Percentiles rank a stretch among this genome's conserved stretches.
Conservation (phyloP, 2,329 filamentous ascomycete species). For the Nannizziopsis arthrosporioides region DNA sequence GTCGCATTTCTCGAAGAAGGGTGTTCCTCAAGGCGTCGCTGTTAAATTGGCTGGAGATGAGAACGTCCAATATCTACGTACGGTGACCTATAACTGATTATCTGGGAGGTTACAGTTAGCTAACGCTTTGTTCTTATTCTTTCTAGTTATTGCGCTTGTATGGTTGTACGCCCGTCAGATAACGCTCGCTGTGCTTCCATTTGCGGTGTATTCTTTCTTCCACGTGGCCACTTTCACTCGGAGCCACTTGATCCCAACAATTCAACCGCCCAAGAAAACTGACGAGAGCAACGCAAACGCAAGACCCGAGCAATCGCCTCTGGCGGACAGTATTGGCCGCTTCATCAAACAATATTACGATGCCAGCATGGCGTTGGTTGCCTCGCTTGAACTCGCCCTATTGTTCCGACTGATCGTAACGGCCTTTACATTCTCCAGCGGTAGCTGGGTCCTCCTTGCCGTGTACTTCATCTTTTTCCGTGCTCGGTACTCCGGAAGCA, state of each 20-base stretch:
- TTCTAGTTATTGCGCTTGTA: slow-evolving; percentile 73
- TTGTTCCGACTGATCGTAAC: slow-evolving; percentile 73
- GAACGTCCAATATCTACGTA: slow-evolving; percentile 95
- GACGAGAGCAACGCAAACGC: slow-evolving; percentile 42
- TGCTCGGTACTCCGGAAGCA: slow-evolving; percentile 78
- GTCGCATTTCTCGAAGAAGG: slow-evolving; percentile 66
- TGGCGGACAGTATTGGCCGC: slow-evolving; percentile 71
- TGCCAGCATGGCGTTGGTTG: slow-evolving; percentile 84
- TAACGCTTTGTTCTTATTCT: neutral
- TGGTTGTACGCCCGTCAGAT: slow-evolving; percentile 91
- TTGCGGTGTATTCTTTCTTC: slow-evolving; percentile 95
- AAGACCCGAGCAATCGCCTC: slow-evolving; percentile 42
- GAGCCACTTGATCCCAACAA: slow-evolving; percentile 78
- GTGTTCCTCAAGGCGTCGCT: slow-evolving; percentile 46
- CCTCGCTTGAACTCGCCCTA: slow-evolving; percentile 73
- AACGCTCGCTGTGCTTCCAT: slow-evolving; percentile 80
- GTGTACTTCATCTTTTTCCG: slow-evolving; percentile 90
- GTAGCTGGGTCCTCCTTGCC: slow-evolving; percentile 75
- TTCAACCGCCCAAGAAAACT: slow-evolving; percentile 54
- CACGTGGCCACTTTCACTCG: slow-evolving; percentile 95
- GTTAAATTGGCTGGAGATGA: slow-evolving; percentile 68
- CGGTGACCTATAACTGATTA: slow-evolving; percentile 26
- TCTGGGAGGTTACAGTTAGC: neutral
- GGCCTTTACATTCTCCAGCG: slow-evolving; percentile 75
- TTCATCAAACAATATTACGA: slow-evolving; percentile 99